Conservation (phyloP, 805 yeast genomes). For the Nakazawaea molendinolei region DNA sequence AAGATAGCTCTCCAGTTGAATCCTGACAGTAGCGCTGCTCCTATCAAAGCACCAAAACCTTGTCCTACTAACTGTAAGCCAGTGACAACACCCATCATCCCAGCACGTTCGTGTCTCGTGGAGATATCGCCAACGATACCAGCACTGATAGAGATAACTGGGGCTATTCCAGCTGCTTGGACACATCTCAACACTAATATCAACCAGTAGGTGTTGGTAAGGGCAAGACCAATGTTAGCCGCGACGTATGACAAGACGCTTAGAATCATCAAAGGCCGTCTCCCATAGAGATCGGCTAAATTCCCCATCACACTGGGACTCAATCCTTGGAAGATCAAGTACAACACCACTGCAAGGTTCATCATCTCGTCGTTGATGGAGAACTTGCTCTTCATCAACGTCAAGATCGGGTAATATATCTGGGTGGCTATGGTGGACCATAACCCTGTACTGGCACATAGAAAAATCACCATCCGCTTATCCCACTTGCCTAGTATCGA, state of each 20-base stretch:
- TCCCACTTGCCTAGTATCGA: conserved; percentile 39
- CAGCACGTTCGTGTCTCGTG: conserved; percentile 52
- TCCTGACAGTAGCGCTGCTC: conserved; percentile 37
- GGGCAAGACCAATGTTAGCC: conserved; percentile 55
- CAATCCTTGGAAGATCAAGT: conserved; percentile 62
- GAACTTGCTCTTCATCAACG: conserved; percentile 43
- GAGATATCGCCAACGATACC: conserved; percentile 68
- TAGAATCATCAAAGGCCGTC: conserved; percentile 51
- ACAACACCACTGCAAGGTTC: conserved; percentile 63
- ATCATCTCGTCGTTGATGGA: conserved; percentile 41
- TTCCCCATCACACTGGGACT: conserved; percentile 57
- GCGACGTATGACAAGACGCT: conserved; percentile 44
- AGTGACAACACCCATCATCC: conserved; percentile 50
- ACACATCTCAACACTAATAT: conserved; percentile 56
- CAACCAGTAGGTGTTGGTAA: conserved; percentile 41
- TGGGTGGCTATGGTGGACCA: conserved; percentile 68
- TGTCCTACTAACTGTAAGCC: conserved; percentile 60
- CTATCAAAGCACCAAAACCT: conserved; percentile 64
- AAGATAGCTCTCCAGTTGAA: conserved; percentile 65
- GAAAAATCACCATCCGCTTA: conserved; percentile 30
- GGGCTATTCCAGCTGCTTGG: conserved; percentile 70
- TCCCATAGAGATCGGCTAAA: conserved; percentile 57
- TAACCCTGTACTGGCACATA: conserved; percentile 42
- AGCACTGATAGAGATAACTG: conserved; percentile 55
- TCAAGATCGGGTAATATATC: conserved; percentile 67